Percentiles rank a stretch among this genome's conserved stretches.
Evolutionary conservation across 352 stramenopile species (phyloP).

Genomic region (Phytophthora aleatoria): DNA sequence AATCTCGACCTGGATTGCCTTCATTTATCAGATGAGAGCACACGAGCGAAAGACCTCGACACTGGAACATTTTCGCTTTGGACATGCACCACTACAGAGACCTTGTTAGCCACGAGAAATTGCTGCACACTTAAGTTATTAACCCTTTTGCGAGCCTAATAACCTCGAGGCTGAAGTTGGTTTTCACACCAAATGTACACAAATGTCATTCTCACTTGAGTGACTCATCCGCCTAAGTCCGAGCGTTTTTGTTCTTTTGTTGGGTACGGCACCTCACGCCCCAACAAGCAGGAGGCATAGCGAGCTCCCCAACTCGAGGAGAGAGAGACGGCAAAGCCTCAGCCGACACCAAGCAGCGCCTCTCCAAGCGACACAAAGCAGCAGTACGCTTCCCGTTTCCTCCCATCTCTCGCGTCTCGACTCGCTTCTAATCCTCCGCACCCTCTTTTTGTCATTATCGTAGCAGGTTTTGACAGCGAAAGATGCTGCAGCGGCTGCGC

Average conservation of each 20-base stretch:
- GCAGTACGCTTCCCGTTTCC: conserved; percentile 2
- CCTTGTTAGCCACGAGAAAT: no score
- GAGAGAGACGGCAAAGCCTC: conserved; percentile 6
- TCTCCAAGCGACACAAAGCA: background rate
- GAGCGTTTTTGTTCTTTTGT: conserved; percentile 30
- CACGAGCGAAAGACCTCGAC: no score
- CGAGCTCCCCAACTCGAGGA: background rate
- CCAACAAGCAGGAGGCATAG: background rate
- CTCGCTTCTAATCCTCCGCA: background rate
- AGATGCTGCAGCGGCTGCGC: conserved; percentile 84
- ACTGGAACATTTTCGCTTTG: no score
- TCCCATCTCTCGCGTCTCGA: background rate
- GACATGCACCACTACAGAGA: no score
- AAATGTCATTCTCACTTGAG: conserved; percentile 8
- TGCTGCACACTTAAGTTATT: no score
- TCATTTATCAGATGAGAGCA: no score
- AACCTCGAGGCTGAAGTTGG: background rate
- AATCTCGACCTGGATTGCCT: no score
- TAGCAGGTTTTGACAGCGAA: conserved; percentile 13
- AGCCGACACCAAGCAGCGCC: background rate
- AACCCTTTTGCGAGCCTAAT: no score
- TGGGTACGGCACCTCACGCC: conserved; percentile 11
- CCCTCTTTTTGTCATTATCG: background rate
- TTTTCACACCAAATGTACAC: background rate
- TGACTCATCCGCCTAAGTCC: conserved; percentile 12